Evolutionary conservation across 164 flowering plant genomes (phyloP).

Genomic region (Macadamia integrifolia): DNA sequence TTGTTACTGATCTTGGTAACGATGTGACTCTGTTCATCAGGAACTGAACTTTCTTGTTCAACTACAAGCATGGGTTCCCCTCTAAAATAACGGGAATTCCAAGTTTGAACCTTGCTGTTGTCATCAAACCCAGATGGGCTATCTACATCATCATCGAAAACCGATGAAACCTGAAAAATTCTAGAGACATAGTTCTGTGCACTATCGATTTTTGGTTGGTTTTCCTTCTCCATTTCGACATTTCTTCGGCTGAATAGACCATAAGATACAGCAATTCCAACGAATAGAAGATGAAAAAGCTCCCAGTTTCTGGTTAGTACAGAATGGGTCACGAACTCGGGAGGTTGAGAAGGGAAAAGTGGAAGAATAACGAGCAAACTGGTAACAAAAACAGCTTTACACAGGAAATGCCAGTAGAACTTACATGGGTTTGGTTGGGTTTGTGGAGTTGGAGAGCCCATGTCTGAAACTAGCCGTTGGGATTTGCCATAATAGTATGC

Average conservation of each 20-base stretch:
- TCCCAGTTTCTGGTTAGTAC: constrained; percentile 68
- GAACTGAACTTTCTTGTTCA: constrained; percentile 35
- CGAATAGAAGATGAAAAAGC: constrained; percentile 78
- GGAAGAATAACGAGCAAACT: constrained; percentile 43
- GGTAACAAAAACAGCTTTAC: constrained; percentile 38
- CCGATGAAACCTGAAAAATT: constrained; percentile 71
- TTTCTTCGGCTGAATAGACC: constrained; percentile 75
- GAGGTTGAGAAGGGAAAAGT: constrained; percentile 69
- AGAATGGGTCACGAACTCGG: constrained; percentile 61
- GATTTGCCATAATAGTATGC: constrained; percentile 18
- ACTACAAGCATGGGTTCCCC: constrained; percentile 55
- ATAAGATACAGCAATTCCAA: constrained; percentile 88
- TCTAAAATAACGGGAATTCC: constrained; percentile 61
- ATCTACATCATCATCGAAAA: constrained; percentile 72
- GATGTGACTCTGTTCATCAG: constrained; percentile 26
- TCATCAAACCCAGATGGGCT: constrained; percentile 34
- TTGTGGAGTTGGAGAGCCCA: constrained; percentile 11
- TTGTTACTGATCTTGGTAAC: constrained; percentile 24
- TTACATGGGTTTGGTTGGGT: constrained; percentile 26
- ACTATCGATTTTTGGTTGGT: constrained; percentile 29
- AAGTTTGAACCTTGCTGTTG: constrained; percentile 50
- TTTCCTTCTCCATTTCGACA: constrained; percentile 46
- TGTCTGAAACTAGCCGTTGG: constrained; percentile 19
- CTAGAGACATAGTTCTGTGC: constrained; percentile 50
- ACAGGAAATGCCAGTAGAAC: constrained; percentile 33